phyloP scores from a whole-genome alignment of 345 rosid species.

The Hypericum androsaemum region DNA sequence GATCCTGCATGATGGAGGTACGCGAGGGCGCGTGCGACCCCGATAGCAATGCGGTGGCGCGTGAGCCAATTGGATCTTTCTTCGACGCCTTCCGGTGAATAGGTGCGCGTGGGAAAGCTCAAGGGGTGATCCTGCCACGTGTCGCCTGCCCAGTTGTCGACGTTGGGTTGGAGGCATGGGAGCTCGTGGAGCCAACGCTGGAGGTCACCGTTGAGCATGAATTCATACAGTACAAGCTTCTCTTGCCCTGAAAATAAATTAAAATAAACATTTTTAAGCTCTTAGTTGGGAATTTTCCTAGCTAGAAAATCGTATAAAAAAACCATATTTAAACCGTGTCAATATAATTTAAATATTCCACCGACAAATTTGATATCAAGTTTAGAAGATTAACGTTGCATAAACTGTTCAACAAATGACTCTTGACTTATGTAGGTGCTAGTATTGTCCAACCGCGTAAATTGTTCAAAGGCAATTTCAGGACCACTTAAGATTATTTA shows the following conservation, averaged over 20 bases:
- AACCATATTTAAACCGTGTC: background rate
- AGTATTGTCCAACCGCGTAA: too few species aligned
- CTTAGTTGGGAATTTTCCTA: background rate
- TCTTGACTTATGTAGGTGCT: too few species aligned
- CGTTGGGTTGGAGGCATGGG: conserved; percentile 64
- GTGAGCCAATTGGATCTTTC: conserved; percentile 55
- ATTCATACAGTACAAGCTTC: conserved; percentile 71
- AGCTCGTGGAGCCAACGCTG: conserved; percentile 94
- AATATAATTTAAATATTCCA: too few species aligned
- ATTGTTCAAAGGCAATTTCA: too few species aligned
- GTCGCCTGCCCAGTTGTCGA: conserved; percentile 93
- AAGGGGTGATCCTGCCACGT: conserved; percentile 60
- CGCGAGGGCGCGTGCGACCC: conserved; percentile 87
- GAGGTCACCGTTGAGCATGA: conserved; percentile 80
- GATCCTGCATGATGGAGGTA: conserved; percentile 87
- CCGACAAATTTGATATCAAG: too few species aligned
- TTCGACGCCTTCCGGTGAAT: conserved; percentile 29
- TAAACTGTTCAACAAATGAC: too few species aligned
- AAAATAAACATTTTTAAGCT: background rate
- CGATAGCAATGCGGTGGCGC: conserved; percentile 77
- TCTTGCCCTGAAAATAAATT: conserved; percentile 43
- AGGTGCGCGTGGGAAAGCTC: conserved; percentile 12
- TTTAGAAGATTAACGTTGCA: too few species aligned
- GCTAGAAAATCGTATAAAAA: background rate
- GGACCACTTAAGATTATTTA: too few species aligned